A percentile compares a stretch with the other conserved stretches of the same genome.
phyloP scores from a whole-genome alignment of 257 asterid genomes.

The Ophiorrhiza pumila region DNA sequence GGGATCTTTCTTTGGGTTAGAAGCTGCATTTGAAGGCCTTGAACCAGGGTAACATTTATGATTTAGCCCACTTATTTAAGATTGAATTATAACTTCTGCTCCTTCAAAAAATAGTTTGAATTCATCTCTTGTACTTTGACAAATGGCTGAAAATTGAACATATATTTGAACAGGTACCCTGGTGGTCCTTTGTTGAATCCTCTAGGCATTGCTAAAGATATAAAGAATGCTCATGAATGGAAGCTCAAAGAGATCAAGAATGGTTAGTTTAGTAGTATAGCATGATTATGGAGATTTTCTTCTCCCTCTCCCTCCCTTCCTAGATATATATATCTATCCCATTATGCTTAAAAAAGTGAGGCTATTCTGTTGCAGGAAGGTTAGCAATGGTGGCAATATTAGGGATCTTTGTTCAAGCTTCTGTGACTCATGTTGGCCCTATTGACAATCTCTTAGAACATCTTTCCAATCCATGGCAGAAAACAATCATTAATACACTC shows the following conservation, averaged over 20 bases:
- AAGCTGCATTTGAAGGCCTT: constrained; percentile 74
- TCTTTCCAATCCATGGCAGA: constrained; percentile 80
- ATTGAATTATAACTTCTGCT: neutral
- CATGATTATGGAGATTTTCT: neutral
- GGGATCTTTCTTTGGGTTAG: constrained; percentile 78
- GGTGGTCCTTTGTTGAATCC: constrained; percentile 94
- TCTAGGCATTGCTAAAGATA: constrained; percentile 81
- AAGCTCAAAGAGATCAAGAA: constrained; percentile 91
- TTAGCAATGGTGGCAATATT: constrained; percentile 89
- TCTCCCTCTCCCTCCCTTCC: neutral
- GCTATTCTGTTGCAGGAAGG: constrained; percentile 42
- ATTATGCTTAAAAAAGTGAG: neutral
- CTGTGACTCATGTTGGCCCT: constrained; percentile 83
- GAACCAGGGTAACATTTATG: constrained; percentile 84
- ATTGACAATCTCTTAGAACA: constrained; percentile 71
- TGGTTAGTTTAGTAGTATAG: constrained; percentile 36
- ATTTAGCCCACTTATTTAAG: neutral
- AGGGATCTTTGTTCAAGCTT: constrained; percentile 81
- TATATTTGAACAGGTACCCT: constrained; percentile 52
- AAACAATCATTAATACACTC: constrained; percentile 64
- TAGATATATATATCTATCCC: too few relatives aligned
- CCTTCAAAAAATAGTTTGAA: neutral
- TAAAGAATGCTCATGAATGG: constrained; percentile 74
- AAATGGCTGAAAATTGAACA: neutral
- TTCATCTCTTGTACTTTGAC: neutral